Evolutionary conservation across 768 basidiomycete species (phyloP), one percentile per base, ranked within the genome.

Genomic region (Pulveroboletus frians): DNA sequence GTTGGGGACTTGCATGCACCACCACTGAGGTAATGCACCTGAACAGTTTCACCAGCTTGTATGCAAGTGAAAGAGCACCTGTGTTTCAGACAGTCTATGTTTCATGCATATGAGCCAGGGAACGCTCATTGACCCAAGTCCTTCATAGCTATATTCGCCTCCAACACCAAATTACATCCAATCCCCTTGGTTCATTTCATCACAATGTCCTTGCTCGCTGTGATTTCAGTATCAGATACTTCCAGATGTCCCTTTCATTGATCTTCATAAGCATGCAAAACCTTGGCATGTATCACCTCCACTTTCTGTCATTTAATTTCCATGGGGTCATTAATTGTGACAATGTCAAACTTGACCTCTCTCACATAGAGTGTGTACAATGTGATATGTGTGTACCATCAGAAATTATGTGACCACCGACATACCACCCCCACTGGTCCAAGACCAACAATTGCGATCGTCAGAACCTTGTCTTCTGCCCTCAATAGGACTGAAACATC

Each of bases 21-120:
- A 88, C 86, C 3, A 90, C 85, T 7, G 86, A 88, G 29, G 75
- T 74, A 54, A 89, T 83, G 27, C 79, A 79, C 9, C 89, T 89
- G 59, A 88, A 90, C 1, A 87, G 78, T 23, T 82, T 76, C 46
- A 88, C 83, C 43, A 92, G 71, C 21, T 84, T 77, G 56, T 84
- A 85, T 5, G 86, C 76, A 27, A 88, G 74, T 9, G 71, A 70
- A 26, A 88, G 66, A 0, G 87, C 86, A 49, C 75, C 75, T 50
- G 75, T 72, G 55, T 83, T 81, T 4, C 88, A 86, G 18, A 89
- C 88, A 23, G 83, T 77, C 87, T 89, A 45, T 27, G 17, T 27
- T n/a, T n/a, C 26, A 34, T 14, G 14, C 27, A 18, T 2, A 20
- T 29, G 20, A 42, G 15, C 21, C 30, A 15, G 20, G 9, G 9